These are phyloP conservation scores for Carex arenaria DNA, from an alignment of 202 grass and related monocot genomes.

Conservation along the genomic window DNA sequence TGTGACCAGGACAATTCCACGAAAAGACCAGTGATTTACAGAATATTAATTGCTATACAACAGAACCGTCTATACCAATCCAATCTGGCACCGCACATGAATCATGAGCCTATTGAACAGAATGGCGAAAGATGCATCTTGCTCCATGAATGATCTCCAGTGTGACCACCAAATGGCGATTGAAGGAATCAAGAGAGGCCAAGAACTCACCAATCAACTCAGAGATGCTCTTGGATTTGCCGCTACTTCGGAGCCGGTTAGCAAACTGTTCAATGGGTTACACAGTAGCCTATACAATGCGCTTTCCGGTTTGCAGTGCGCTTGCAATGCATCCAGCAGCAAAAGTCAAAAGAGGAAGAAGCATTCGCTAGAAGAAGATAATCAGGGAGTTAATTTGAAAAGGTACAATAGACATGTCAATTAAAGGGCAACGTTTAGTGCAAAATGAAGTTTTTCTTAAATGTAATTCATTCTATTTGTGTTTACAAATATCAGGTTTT, in stretches of 20 bases:
- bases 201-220: constrained; percentile 8
- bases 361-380: not conserved
- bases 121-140: not conserved
- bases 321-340: not conserved
- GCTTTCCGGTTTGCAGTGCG: not conserved
- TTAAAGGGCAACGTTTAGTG: not conserved
- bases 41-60: not conserved
- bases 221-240: not conserved
- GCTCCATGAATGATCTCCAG: not conserved
- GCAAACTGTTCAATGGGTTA: constrained; percentile 4
- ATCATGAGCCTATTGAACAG: not conserved
- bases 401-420: not conserved
- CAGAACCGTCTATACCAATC: not conserved
- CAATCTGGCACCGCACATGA: not conserved
- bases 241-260: not conserved
- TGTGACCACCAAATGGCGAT: constrained; percentile 9
- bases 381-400: not conserved
- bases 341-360: not conserved
- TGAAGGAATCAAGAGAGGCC: constrained; percentile 19
- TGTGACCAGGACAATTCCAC: not conserved
- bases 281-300: constrained; percentile 19
- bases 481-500: not conserved
- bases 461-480: not conserved
- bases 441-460: not conserved
- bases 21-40: not conserved